Evolutionary conservation across 1,284 basidiomycete genomes (phyloP).

Genomic region (Moniliophthora roreri): DNA sequence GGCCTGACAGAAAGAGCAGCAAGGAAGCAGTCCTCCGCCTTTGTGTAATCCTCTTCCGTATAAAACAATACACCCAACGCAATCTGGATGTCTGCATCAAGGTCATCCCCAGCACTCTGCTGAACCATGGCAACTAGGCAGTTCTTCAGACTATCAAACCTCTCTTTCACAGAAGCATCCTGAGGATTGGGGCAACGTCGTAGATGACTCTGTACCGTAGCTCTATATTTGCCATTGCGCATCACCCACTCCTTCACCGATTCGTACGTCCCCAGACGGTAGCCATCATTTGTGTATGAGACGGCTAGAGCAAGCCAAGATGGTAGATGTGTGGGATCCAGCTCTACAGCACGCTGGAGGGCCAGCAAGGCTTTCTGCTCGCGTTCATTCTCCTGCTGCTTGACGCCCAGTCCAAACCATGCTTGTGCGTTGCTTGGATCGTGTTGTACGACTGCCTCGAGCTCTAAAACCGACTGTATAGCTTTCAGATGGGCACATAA

Average conservation of each 20-base stretch:
- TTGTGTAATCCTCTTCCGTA: slow-evolving; percentile 87
- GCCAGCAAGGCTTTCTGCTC: slow-evolving; percentile 91
- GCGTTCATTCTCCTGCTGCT: slow-evolving; percentile 98
- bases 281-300: slow-evolving; percentile 90
- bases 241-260: slow-evolving; percentile 85
- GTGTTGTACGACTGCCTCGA: slow-evolving; percentile 88
- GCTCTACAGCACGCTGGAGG: slow-evolving; percentile 76
- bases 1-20: slow-evolving; percentile 88
- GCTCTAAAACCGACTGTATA: slow-evolving; percentile 78
- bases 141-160: slow-evolving; percentile 51
- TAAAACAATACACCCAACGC: slow-evolving; percentile 94
- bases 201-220: slow-evolving; percentile 44
- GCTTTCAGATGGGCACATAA: slow-evolving; percentile 13
- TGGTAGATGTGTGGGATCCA: slow-evolving; percentile 76
- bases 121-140: slow-evolving; percentile 72
- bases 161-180: slow-evolving; percentile 37
- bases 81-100: slow-evolving; percentile 95
- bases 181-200: slow-evolving; percentile 31
- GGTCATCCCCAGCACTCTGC: slow-evolving; percentile 44
- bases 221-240: slow-evolving; percentile 55
- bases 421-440: slow-evolving; percentile 71
- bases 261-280: slow-evolving; percentile 70
- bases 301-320: slow-evolving; percentile 93
- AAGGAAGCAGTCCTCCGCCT: slow-evolving; percentile 93
- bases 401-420: slow-evolving; percentile 94